Base-by-base conservation (phyloP, 306 rosid genomes). In the Vigna radiata region DNA sequence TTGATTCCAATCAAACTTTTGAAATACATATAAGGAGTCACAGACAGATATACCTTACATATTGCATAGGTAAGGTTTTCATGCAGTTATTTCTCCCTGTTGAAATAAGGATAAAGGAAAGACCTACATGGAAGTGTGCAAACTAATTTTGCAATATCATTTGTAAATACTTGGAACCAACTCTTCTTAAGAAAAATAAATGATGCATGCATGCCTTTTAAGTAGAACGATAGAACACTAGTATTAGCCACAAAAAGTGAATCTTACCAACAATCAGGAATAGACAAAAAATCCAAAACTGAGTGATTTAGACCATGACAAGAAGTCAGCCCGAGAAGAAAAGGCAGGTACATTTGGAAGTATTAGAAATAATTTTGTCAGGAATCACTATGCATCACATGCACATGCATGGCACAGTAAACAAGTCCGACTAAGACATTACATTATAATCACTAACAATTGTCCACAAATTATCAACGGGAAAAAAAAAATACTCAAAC, bases 271-370 rank as follows among this genome's bases (percentile, higher is more conserved):
- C 43, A 71, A 29, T 18, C 50, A 39, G 47, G 41, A 66, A 66
- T 37, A 25, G 59, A 19, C 37, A 65, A 41, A 48, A 41, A 68
- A 16, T 52, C 77, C 77, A 78, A 33, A 60, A 31, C 23, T 60
- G 58, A 49, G 36, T 74, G 63, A 78, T 68, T 70, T 59, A 54
- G 76, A 82, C 44, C 23, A 64, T 16, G 36, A n/a, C 47, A 33
- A 77, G 16, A 70, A 54, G 49, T 77, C 78, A 77, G 41, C 63
- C 49, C 46, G 31, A 54, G 14, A 33, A 44, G 48, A 54, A 47
- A 71, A 47, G 75, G 72, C 65, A 71, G 9, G 46, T 17, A 68
- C 33, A 72, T 66, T 56, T 77, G 79, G 81, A 82, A 77, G 79
- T 39, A 77, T 65, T 65, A 47, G 50, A 71, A 71, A 58, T 54